Base-by-base conservation (phyloP, 2,329 filamentous ascomycete genomes). In the Pseudogymnoascus pannorum region DNA sequence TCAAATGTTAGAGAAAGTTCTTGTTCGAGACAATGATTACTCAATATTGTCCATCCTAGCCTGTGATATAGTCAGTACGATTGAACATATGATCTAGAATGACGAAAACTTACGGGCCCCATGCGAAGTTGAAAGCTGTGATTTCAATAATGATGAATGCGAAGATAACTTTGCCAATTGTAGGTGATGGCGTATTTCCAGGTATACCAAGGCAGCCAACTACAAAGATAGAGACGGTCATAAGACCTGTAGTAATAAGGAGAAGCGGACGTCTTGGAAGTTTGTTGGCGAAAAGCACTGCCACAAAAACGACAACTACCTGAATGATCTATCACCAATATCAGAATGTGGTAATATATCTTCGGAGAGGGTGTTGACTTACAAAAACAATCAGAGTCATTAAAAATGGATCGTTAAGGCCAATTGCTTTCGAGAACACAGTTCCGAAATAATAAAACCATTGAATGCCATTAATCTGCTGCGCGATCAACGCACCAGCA, bases 401-500 rank as follows among this genome's bases (percentile, higher is more conserved):
- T 24, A 18, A 64, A 24, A 66, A 64, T 0, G 77, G 75, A 12
- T 78, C 72, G 0, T 63, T 63, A 2, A 78, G 64, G 0, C 76
- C 76, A 57, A 79, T 77, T 1, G 73, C 69, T 64, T 78, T 68
- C 20, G 73, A 70, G 63, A 79, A 78, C 29, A 78, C 72, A 1
- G 74, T 74, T 1, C 75, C 76, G 31, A 75, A 78, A 58, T 73
- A 74, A 67, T 78, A 77, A 65, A 77, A 78, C 69, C 74, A 79
- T 57, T 77, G 75, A 59, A 79, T 79, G 18, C 78, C 77, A 69
- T 77, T 77, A 69, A 80, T 77, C 69, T 80, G 77, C 65, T 80
- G 77, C 2, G 76, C 75, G 38, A 77, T 71, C 62, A 79, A 69
- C 20, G 75, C 77, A 9, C 77, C 78, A 6, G 72, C 73, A 14